phyloP scores from a whole-genome alignment of 2,329 filamentous ascomycete species.

The Penicillium sp. region DNA sequence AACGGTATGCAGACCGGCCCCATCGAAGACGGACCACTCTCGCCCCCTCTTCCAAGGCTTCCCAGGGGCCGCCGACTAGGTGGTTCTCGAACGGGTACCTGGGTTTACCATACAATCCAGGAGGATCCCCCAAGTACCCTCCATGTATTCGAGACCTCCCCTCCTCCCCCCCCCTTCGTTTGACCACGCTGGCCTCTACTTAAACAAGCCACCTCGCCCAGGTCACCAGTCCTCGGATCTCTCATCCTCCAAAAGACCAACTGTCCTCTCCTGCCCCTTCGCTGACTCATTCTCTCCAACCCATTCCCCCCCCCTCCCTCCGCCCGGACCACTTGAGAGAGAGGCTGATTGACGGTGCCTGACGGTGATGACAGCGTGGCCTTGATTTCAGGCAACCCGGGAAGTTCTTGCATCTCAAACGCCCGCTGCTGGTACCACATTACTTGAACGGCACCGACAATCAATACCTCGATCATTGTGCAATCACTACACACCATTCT shows the following conservation, averaged over 20 bases:
- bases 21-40: not conserved
- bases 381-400: constrained; percentile 9
- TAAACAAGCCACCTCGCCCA: constrained; percentile 23
- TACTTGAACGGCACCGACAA: constrained; percentile 15
- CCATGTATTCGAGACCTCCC: not conserved
- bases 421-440: constrained; percentile 4
- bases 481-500: constrained; percentile 1
- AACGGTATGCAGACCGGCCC: not conserved
- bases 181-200: constrained; percentile 41
- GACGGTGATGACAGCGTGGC: constrained; percentile 36
- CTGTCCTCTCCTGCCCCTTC: constrained; percentile 26
- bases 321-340: not conserved
- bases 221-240: constrained; percentile 6
- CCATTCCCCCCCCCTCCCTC: not conserved
- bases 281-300: constrained; percentile 14
- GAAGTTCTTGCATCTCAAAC: not conserved
- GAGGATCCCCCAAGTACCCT: constrained; percentile 3
- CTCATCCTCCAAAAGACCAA: constrained; percentile 20
- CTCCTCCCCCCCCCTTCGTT: constrained; percentile 10
- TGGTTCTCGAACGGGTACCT: constrained; percentile 4
- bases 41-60: not conserved
- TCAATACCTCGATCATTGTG: constrained; percentile 1
- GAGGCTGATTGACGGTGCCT: constrained; percentile 23
- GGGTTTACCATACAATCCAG: not conserved
- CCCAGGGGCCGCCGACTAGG: not conserved